Evolutionary conservation across 345 rosid species (phyloP).

Genomic region (Camelina neglecta): DNA sequence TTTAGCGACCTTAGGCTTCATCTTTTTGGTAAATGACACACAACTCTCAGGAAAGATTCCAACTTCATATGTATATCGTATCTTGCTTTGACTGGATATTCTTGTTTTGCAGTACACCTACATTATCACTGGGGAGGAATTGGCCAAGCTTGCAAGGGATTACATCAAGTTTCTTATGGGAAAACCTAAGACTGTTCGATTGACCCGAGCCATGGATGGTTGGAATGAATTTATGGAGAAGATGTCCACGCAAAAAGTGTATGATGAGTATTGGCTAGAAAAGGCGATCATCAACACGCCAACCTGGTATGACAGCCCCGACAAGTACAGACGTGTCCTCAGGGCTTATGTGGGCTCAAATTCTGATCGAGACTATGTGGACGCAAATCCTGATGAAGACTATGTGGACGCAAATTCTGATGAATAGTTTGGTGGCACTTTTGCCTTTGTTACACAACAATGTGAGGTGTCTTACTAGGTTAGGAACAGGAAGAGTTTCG

Average conservation of each 20-base stretch:
- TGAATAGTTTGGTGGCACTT: slow-evolving; percentile 14
- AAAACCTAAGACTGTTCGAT: slow-evolving; percentile 63
- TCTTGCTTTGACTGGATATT: not conserved
- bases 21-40: slow-evolving; percentile 56
- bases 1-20: slow-evolving; percentile 67
- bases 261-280: slow-evolving; percentile 65
- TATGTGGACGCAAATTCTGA: slow-evolving; percentile 21
- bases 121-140: slow-evolving; percentile 74
- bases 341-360: slow-evolving; percentile 29
- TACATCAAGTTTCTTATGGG: slow-evolving; percentile 61
- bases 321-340: slow-evolving; percentile 54
- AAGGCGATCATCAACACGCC: slow-evolving; percentile 69
- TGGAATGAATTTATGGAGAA: slow-evolving; percentile 49
- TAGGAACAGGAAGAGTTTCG: slow-evolving; percentile 17
- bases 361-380: slow-evolving; percentile 36
- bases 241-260: slow-evolving; percentile 46
- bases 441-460: slow-evolving; percentile 25
- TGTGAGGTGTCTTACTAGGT: slow-evolving; percentile 9
- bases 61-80: not conserved
- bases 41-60: not conserved
- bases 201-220: slow-evolving; percentile 55
- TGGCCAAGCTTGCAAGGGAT: slow-evolving; percentile 67
- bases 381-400: slow-evolving; percentile 39
- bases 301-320: slow-evolving; percentile 71
- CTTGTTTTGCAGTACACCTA: slow-evolving; percentile 60